Conservation (phyloP, 23 red algal species). For the Gracilaria vermiculophylla region DNA sequence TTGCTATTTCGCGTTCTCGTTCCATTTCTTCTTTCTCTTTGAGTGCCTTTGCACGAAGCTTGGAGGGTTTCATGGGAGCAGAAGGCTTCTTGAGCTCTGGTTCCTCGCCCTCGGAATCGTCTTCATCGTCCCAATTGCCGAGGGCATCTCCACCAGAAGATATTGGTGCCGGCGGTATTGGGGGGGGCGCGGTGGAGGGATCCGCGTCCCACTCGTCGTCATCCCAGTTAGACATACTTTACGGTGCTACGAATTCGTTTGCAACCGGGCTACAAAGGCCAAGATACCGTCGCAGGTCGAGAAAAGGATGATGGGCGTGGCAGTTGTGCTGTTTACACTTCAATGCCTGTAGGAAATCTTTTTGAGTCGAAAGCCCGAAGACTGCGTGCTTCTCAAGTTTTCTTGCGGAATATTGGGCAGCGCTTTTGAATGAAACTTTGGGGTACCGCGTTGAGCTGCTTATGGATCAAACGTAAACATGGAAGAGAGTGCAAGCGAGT, state of each 20-base stretch:
- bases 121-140: slow-evolving; percentile 63
- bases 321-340: no score
- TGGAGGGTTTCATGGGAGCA: slow-evolving; percentile 61
- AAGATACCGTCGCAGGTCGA: background rate
- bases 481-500: background rate
- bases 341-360: no score
- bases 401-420: no score
- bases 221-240: slow-evolving; percentile 47
- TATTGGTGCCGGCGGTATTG: background rate
- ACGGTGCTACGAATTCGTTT: background rate
- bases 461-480: no score
- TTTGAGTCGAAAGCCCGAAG: background rate
- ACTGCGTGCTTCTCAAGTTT: no score
- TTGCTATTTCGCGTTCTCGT: slow-evolving; percentile 21
- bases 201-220: slow-evolving; percentile 44
- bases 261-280: background rate
- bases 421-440: background rate
- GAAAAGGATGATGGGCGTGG: no score
- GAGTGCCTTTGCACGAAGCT: slow-evolving; percentile 29
- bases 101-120: slow-evolving; percentile 14
- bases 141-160: background rate
- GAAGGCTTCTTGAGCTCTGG: slow-evolving; percentile 35
- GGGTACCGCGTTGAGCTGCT: no score
- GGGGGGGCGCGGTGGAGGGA: background rate
- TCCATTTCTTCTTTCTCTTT: slow-evolving; percentile 50